phyloP scores from a whole-genome alignment of 495 filamentous ascomycete species.

The Amorphotheca resinae region DNA sequence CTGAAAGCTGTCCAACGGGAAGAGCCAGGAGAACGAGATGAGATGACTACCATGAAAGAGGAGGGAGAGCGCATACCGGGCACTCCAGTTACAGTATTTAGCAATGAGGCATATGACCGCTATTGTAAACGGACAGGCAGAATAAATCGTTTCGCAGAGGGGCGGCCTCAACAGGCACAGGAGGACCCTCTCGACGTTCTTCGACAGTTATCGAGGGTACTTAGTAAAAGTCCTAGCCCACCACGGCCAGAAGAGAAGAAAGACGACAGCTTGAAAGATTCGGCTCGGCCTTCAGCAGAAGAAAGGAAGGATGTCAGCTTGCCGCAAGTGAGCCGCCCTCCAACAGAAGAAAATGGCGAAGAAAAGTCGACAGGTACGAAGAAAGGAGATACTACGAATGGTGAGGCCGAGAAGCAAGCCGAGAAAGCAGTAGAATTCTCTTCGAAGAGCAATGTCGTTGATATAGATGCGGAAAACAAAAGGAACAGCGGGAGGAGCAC shows the following conservation, averaged over 20 bases:
- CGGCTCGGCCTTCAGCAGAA: no score
- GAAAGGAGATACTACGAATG: no score
- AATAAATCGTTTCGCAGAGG: background rate
- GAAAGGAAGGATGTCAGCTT: background rate
- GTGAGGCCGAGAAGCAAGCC: no score
- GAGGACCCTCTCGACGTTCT: background rate
- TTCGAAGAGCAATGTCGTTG: conserved; percentile 9
- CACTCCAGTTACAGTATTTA: conserved; percentile 43
- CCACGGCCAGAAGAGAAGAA: background rate
- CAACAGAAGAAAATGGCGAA: background rate
- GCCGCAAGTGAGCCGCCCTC: background rate
- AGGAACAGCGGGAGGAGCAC: conserved; percentile 21
- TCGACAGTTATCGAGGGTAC: background rate
- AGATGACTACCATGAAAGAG: conserved; percentile 16
- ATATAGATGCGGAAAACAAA: conserved; percentile 8
- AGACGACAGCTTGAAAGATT: background rate
- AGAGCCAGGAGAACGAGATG: conserved; percentile 14
- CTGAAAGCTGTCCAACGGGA: conserved; percentile 17
- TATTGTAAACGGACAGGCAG: conserved; percentile 1
- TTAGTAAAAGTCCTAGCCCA: conserved; percentile 1
- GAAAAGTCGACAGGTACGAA: background rate
- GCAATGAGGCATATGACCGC: conserved; percentile 3
- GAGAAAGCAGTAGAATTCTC: conserved; percentile 1
- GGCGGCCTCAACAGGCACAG: background rate
- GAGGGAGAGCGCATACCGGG: conserved; percentile 33